phyloP scores from a whole-genome alignment of 2,329 filamentous ascomycete species.

The Coniochaeta sp. region DNA sequence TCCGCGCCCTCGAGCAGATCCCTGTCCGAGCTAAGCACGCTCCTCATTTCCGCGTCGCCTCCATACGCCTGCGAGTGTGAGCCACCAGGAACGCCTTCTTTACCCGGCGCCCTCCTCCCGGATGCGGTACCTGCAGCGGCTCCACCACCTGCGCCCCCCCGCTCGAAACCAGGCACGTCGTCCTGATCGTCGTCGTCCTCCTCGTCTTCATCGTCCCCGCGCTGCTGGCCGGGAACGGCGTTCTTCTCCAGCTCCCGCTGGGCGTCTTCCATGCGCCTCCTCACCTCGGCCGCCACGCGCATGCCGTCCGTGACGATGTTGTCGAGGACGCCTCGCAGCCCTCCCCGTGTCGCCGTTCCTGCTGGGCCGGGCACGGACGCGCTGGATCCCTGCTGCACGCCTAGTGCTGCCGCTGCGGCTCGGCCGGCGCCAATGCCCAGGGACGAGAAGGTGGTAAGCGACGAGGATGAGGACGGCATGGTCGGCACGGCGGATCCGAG shows the following conservation, averaged over 20 bases:
- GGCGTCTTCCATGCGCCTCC: constrained; percentile 89
- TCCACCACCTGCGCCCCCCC: not conserved
- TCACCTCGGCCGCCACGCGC: constrained; percentile 88
- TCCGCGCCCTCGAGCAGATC: constrained; percentile 70
- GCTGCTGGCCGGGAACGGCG: constrained; percentile 50
- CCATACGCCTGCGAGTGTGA: constrained; percentile 32
- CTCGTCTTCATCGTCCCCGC: constrained; percentile 33
- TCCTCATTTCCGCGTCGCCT: constrained; percentile 53
- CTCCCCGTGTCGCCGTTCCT: constrained; percentile 42
- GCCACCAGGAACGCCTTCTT: constrained; percentile 11
- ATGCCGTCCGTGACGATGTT: constrained; percentile 98
- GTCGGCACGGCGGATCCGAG: constrained; percentile 29
- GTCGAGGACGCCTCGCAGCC: constrained; percentile 86
- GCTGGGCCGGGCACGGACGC: constrained; percentile 33
- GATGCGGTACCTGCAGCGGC: not conserved
- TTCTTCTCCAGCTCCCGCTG: constrained; percentile 87
- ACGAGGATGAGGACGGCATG: constrained; percentile 44
- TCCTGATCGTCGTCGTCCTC: constrained; percentile 52
- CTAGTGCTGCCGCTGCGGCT: constrained; percentile 30
- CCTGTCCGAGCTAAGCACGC: constrained; percentile 59
- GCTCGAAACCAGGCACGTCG: constrained; percentile 10
- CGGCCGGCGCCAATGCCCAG: constrained; percentile 49
- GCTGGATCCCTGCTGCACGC: constrained; percentile 16
- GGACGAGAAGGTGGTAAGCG: constrained; percentile 80
- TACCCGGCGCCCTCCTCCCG: not conserved